Evolutionary conservation across 2,329 filamentous ascomycete genomes (phyloP).

Genomic region (Fusarium sp.): DNA sequence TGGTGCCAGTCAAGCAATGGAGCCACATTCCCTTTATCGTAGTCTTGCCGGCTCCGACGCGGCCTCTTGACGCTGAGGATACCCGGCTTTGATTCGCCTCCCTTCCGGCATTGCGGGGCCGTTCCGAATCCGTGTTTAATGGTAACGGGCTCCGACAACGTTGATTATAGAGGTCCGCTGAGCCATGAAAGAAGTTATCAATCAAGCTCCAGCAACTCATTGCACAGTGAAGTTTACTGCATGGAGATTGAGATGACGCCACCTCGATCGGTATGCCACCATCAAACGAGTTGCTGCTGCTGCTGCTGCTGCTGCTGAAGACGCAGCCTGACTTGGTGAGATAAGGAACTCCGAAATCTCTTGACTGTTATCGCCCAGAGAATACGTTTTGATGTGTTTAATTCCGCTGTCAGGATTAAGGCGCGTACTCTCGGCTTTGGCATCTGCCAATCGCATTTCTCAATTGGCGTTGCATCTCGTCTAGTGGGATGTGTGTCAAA

Average conservation of each 20-base stretch:
- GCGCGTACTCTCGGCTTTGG: constrained; percentile 34
- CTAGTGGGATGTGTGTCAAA: constrained; percentile 28
- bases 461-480: constrained; percentile 34
- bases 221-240: not conserved
- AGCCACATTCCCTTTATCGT: constrained; percentile 23
- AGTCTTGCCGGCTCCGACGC: constrained; percentile 17
- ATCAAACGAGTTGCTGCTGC: constrained; percentile 13
- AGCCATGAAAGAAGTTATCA: not conserved
- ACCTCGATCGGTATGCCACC: constrained; percentile 3
- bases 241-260: not conserved
- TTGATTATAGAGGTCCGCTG: not conserved
- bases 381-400: constrained; percentile 18
- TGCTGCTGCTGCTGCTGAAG: constrained; percentile 6
- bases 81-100: constrained; percentile 16
- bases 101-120: constrained; percentile 35
- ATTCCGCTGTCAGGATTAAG: constrained; percentile 28
- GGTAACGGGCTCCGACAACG: constrained; percentile 6
- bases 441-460: constrained; percentile 26
- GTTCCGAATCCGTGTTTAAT: constrained; percentile 14
- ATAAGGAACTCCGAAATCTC: constrained; percentile 13
- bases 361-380: not conserved
- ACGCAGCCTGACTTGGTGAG: constrained; percentile 3
- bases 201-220: not conserved
- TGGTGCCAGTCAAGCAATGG: constrained; percentile 25
- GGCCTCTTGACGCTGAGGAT: constrained; percentile 8